A percentile compares a stretch with the other conserved stretches of the same genome.
phyloP scores from a whole-genome alignment of 2,329 filamentous ascomycete species.

The Metarhizium guizhouense region DNA sequence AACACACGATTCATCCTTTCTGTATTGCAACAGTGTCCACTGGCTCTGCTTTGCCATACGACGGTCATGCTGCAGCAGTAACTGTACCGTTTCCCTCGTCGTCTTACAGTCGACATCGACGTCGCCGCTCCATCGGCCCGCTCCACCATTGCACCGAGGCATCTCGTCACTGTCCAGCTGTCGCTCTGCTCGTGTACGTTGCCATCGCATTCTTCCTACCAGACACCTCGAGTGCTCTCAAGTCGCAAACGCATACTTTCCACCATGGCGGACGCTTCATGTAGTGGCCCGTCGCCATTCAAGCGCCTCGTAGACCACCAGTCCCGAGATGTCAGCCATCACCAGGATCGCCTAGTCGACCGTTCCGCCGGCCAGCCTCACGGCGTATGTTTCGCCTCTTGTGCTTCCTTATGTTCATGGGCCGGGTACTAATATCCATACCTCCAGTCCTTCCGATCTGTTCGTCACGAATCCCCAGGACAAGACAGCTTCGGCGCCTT shows the following conservation, averaged over 20 bases:
- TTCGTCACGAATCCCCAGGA: conserved; percentile 16
- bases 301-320: conserved; percentile 34
- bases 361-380: conserved; percentile 17
- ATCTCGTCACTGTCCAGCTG: not conserved
- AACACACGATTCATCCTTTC: too few relatives aligned
- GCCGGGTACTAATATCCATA: not conserved
- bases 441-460: conserved; percentile 26
- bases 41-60: not conserved
- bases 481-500: conserved; percentile 27
- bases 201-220: not conserved
- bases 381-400: conserved; percentile 18
- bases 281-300: conserved; percentile 32
- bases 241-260: not conserved
- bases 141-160: conserved; percentile 4
- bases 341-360: conserved; percentile 29
- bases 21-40: not conserved
- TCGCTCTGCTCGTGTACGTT: too few relatives aligned
- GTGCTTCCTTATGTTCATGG: not conserved
- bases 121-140: not conserved
- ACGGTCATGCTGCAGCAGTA: not conserved
- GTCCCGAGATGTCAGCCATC: conserved; percentile 30
- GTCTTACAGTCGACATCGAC: not conserved
- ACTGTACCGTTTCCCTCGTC: not conserved
- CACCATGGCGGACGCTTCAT: conserved; percentile 32
- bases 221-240: not conserved